phyloP scores from a whole-genome alignment of 1,139 yeast species.

The Lodderomyces jiufengensis region DNA sequence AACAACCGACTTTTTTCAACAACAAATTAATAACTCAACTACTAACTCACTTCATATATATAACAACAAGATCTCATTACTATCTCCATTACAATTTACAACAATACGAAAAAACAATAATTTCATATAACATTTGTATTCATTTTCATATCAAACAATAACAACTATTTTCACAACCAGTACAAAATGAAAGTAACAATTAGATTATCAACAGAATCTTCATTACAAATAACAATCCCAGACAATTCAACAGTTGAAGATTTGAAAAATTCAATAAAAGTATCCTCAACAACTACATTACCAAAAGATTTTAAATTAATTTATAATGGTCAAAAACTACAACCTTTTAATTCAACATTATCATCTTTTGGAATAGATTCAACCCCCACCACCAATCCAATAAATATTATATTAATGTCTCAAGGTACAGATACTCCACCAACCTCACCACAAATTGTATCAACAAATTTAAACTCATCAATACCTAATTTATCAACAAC shows the following conservation, averaged over 20 bases:
- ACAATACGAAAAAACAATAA: too few relatives aligned
- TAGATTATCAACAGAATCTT: slow-evolving; percentile 41
- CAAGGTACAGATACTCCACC: slow-evolving; percentile 26
- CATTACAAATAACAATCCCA: slow-evolving; percentile 44
- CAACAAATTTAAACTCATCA: slow-evolving; percentile 11
- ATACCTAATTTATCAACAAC: slow-evolving; percentile 17
- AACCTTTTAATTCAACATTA: slow-evolving; percentile 26
- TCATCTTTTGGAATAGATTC: slow-evolving; percentile 21
- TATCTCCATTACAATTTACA: too few relatives aligned
- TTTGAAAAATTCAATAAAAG: slow-evolving; percentile 41
- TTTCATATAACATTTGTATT: too few relatives aligned
- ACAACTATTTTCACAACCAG: neutral
- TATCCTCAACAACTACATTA: slow-evolving; percentile 33
- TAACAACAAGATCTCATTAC: too few relatives aligned
- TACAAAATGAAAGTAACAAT: slow-evolving; percentile 36
- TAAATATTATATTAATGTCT: slow-evolving; percentile 46
- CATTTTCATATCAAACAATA: too few relatives aligned
- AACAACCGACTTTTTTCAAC: too few relatives aligned
- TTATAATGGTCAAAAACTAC: slow-evolving; percentile 49
- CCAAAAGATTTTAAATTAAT: slow-evolving; percentile 48
- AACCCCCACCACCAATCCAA: slow-evolving; percentile 9
- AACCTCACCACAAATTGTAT: slow-evolving; percentile 13
- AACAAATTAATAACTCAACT: too few relatives aligned
- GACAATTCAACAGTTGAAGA: slow-evolving; percentile 50
- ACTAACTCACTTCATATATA: too few relatives aligned